Evolutionary conservation across 352 stramenopile species (phyloP).

Genomic region (Phytopythium litorale): DNA sequence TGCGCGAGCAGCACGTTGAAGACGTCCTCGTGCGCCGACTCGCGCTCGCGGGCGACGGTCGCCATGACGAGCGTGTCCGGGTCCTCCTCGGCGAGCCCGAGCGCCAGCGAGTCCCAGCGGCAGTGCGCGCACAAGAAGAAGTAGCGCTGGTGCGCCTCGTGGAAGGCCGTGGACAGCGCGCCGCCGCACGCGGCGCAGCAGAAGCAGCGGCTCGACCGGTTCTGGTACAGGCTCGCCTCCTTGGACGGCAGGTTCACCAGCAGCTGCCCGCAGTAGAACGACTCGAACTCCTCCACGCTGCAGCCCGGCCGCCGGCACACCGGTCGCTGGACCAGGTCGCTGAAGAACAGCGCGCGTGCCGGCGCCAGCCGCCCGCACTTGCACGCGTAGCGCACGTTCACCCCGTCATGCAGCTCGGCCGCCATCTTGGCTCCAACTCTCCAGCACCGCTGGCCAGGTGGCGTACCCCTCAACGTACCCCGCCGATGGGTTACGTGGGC

Average conservation of each 20-base stretch:
- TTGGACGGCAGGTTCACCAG: slow-evolving; percentile 87
- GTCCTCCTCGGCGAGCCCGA: slow-evolving; percentile 67
- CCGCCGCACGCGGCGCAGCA: slow-evolving; percentile 63
- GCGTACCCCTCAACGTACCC: no score
- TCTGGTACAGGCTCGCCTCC: slow-evolving; percentile 84
- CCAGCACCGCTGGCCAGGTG: no score
- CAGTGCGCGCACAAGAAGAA: slow-evolving; percentile 85
- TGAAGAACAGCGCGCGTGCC: slow-evolving; percentile 64
- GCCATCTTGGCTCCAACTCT: background rate
- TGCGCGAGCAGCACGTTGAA: slow-evolving; percentile 70
- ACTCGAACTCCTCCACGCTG: slow-evolving; percentile 85
- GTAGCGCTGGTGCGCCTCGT: slow-evolving; percentile 48
- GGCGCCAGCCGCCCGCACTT: slow-evolving; percentile 64
- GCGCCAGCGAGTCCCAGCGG: slow-evolving; percentile 76
- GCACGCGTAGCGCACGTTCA: slow-evolving; percentile 68
- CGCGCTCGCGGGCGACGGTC: slow-evolving; percentile 68
- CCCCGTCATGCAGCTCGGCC: slow-evolving; percentile 17
- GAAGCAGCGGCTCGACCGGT: slow-evolving; percentile 84
- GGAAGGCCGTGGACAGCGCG: slow-evolving; percentile 66
- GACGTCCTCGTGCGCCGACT: slow-evolving; percentile 65
- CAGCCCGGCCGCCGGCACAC: slow-evolving; percentile 67
- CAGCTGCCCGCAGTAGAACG: slow-evolving; percentile 84
- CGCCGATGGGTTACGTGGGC: background rate
- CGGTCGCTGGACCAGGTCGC: slow-evolving; percentile 67
- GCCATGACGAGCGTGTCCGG: slow-evolving; percentile 84